Evolutionary conservation across 805 yeast genomes (phyloP), one percentile per base, ranked within the genome.

Genomic region (Ogataea zsoltii): DNA sequence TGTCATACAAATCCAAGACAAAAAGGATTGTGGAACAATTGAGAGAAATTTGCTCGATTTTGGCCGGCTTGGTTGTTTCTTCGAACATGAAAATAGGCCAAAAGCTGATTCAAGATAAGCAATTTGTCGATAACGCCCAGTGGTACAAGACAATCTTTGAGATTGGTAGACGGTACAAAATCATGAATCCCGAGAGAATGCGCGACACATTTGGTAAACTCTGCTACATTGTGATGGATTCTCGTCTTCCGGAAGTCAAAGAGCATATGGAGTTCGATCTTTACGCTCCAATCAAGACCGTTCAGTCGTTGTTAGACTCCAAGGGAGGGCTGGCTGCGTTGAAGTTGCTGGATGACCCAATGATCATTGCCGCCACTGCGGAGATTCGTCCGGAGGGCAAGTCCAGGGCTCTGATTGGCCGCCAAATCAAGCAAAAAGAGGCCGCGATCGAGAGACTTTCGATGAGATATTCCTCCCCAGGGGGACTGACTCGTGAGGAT

Each of bases 171-270:
- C 72, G 94, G 35, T 86, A 86, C 67, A 86, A 86, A 60, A 82
- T 87, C 55, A 83, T 86, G 90, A 86, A 86, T 57, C 95, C 95
- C 0, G 90, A 86, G 54, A 75, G 80, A 55, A 82, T 87, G 87
- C 74, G 90, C 50, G 87, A 83, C 56, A 82, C 82, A 4, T 87
- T 81, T 62, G 95, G 95, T 37, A 85, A 86, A 57, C 68, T 87
- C 46, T 83, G 87, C 67, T 86, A 86, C 63, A 87, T 86, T 86
- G 81, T 85, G 30, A 86, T 87, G 94, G 95, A 86, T 63, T 86
- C 94, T 2, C 69, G 87, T 38, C 65, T 84, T 23, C 85, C 89
- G 0, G 89, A 85, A 54, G 77, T 86, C 48, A 77, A 75, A 52
- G 79, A 76, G 13, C 81, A 80, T 41, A 76, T 86, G 83, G 92